Conservation (phyloP, 2,329 filamentous ascomycete genomes). For the Curvularia sp. region DNA sequence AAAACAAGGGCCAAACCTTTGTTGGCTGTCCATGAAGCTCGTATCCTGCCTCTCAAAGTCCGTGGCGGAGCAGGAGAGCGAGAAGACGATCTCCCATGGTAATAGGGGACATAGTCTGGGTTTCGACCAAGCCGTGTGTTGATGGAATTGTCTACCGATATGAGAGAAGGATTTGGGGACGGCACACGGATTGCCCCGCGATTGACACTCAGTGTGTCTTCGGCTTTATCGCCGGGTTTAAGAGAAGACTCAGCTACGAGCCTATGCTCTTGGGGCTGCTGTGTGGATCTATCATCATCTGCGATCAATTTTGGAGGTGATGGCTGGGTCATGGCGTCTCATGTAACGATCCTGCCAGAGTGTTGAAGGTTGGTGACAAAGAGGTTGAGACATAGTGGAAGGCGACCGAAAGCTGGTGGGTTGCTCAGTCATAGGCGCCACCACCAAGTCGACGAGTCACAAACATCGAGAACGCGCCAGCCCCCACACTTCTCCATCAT, state of each 20-base stretch:
- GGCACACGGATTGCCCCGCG: conserved; percentile 43
- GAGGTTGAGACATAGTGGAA: conserved; percentile 21
- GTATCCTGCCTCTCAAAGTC: conserved; percentile 31
- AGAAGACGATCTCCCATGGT: conserved; percentile 30
- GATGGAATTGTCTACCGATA: conserved; percentile 47
- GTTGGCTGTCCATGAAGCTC: conserved; percentile 67
- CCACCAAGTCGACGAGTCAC: conserved; percentile 29
- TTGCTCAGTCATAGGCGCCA: conserved; percentile 29
- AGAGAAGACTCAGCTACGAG: conserved; percentile 20
- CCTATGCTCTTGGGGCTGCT: conserved; percentile 17
- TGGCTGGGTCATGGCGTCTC: conserved; percentile 37
- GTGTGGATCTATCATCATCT: conserved; percentile 32
- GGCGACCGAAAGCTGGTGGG: conserved; percentile 14
- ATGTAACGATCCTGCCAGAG: conserved; percentile 19
- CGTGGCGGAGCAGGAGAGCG: conserved; percentile 32
- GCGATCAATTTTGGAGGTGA: conserved; percentile 24
- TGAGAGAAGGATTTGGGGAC: conserved; percentile 44
- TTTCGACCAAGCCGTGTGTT: conserved; percentile 38
- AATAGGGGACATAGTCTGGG: conserved; percentile 26
- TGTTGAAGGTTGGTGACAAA: conserved; percentile 16
- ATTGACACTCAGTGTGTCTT: conserved; percentile 32
- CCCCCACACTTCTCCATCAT: conserved; percentile 13
- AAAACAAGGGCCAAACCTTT: conserved; percentile 77
- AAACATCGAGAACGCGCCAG: conserved; percentile 28
- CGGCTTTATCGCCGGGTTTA: conserved; percentile 42